Conservation (phyloP, 2,329 filamentous ascomycete genomes). For the Beauveria varroae region DNA sequence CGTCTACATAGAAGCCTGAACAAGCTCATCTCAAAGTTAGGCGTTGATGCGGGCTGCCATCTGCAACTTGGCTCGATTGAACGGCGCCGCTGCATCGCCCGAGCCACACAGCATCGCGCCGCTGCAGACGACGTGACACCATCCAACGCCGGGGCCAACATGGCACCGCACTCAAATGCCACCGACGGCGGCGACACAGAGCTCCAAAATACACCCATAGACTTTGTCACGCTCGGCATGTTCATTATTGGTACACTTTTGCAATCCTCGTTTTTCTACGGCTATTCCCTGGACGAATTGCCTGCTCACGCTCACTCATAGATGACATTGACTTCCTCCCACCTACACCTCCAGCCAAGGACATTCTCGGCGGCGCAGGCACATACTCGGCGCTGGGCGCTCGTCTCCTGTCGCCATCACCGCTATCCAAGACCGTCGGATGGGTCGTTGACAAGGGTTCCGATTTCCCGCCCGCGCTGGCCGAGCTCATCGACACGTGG, state of each 20-base stretch:
- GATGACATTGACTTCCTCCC: conserved; percentile 87
- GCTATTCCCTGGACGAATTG: too few species aligned
- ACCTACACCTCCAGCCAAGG: conserved; percentile 57
- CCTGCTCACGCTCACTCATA: conserved; percentile 27
- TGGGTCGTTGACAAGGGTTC: conserved; percentile 89
- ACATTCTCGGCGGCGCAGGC: conserved; percentile 84
- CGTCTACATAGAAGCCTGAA: not conserved
- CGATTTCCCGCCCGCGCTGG: conserved; percentile 70
- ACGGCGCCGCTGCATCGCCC: not conserved
- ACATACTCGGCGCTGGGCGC: conserved; percentile 83
- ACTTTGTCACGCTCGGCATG: conserved; percentile 66
- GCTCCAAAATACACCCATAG: conserved; percentile 29
- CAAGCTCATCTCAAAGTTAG: not conserved
- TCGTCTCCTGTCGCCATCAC: conserved; percentile 70
- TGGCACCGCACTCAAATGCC: conserved; percentile 5
- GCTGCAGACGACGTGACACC: not conserved
- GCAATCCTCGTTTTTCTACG: not conserved
- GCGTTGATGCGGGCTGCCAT: not conserved
- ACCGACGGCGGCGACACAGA: not conserved
- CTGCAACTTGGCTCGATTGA: not conserved
- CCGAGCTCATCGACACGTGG: conserved; percentile 63
- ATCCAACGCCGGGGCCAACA: not conserved
- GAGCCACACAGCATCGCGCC: not conserved
- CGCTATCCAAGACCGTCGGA: conserved; percentile 60
- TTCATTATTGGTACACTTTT: conserved; percentile 56